Percentiles rank a stretch among this genome's conserved stretches.
phyloP scores from a whole-genome alignment of 164 flowering plant species.

The Platanus orientalis region DNA sequence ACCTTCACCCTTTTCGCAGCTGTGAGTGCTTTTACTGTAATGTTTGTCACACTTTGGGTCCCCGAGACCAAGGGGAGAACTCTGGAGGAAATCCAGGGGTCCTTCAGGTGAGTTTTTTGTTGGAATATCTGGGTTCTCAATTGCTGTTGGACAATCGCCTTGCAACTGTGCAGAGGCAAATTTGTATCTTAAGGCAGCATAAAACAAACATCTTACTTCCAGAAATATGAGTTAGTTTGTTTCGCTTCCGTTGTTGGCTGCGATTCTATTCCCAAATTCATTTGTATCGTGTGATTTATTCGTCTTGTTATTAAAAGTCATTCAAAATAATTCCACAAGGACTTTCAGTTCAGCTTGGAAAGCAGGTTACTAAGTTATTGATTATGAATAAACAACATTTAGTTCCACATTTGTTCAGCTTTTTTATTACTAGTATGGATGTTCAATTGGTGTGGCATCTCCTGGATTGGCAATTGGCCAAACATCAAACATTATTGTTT shows the following conservation, averaged over 20 bases:
- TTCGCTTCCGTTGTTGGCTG: neutral
- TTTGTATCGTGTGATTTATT: neutral
- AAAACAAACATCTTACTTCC: neutral
- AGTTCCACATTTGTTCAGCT: too few relatives aligned
- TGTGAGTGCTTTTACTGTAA: constrained; percentile 55
- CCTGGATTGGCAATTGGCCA: too few relatives aligned
- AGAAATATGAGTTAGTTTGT: neutral
- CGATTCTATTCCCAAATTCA: neutral
- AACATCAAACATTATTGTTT: too few relatives aligned
- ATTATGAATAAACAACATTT: too few relatives aligned
- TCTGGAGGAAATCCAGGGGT: constrained; percentile 71
- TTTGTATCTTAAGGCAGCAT: neutral
- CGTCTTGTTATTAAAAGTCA: too few relatives aligned
- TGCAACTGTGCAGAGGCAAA: neutral
- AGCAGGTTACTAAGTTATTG: too few relatives aligned
- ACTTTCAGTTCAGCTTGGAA: too few relatives aligned
- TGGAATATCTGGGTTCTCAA: neutral
- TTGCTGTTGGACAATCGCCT: neutral
- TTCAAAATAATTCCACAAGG: too few relatives aligned
- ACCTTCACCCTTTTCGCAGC: constrained; percentile 61
- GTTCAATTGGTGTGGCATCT: too few relatives aligned
- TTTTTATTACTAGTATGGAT: too few relatives aligned
- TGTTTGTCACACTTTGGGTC: constrained; percentile 56
- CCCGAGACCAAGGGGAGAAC: constrained; percentile 87
- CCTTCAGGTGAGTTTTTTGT: constrained; percentile 46